A percentile compares a stretch with the other conserved stretches of the same genome.
These are phyloP conservation scores for Xylaria arbuscula DNA, from an alignment of 2,329 filamentous ascomycete species.

Conservation along the genomic window DNA sequence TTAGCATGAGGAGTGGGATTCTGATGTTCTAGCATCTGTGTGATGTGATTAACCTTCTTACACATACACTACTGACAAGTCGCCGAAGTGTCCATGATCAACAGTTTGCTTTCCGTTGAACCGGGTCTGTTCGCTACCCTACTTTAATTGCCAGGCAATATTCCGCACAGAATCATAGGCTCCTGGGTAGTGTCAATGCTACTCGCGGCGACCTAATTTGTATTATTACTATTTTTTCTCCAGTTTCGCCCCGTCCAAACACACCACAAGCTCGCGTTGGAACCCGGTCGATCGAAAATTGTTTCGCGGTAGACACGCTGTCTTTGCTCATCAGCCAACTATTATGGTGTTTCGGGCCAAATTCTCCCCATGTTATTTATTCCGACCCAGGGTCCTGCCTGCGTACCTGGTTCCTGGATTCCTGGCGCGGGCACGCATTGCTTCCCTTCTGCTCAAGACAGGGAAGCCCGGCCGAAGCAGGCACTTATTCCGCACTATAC, in stretches of 20 bases:
- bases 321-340: not conserved
- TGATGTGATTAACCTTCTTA: conserved; percentile 3
- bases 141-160: conserved; percentile 20
- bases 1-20: not conserved
- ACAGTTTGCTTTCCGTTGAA: conserved; percentile 13
- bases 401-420: conserved; percentile 17
- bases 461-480: not conserved
- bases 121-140: conserved; percentile 10
- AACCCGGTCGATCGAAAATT: conserved; percentile 1
- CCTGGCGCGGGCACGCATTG: not conserved
- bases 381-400: not conserved
- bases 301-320: conserved; percentile 10
- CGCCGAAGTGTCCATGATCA: conserved; percentile 13
- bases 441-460: not conserved
- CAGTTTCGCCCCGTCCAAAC: not conserved
- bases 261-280: conserved; percentile 2
- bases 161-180: conserved; percentile 1
- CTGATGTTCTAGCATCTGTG: conserved; percentile 3
- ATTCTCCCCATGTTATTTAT: not conserved
- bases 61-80: not conserved
- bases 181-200: conserved; percentile 8
- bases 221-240: conserved; percentile 2
- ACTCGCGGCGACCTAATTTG: conserved; percentile 3
- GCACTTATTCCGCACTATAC: not conserved
- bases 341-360: conserved; percentile 1